These are phyloP conservation scores for Barbarea vulgaris DNA, from an alignment of 345 rosid species.

Conservation along the genomic window DNA sequence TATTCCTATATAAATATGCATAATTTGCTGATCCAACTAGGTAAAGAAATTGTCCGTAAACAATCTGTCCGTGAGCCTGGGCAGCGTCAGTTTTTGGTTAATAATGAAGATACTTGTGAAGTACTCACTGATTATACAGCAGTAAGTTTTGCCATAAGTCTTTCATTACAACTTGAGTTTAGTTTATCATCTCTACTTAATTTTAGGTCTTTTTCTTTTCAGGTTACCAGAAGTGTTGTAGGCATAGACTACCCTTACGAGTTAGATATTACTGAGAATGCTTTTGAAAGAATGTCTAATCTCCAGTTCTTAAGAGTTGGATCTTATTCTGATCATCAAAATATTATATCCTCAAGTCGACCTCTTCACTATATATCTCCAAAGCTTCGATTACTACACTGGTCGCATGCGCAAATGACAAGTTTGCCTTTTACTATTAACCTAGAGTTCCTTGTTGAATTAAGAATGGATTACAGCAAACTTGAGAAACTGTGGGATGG, in stretches of 20 bases:
- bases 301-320: constrained; percentile 15
- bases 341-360: background rate
- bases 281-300: constrained; percentile 24
- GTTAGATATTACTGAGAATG: background rate
- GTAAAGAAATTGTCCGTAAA: constrained; percentile 13
- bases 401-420: background rate
- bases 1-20: constrained; percentile 32
- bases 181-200: background rate
- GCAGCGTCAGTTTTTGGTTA: constrained; percentile 14
- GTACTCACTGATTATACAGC: background rate
- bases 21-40: constrained; percentile 33
- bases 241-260: background rate
- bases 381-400: constrained; percentile 12
- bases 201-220: background rate
- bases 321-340: background rate
- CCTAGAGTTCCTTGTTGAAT: constrained; percentile 13
- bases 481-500: constrained; percentile 32
- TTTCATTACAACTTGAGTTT: background rate
- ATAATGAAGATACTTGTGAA: constrained; percentile 11
- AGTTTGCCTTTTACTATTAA: background rate
- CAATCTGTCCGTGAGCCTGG: constrained; percentile 8
- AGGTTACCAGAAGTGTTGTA: constrained; percentile 22
- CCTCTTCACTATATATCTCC: background rate
- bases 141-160: background rate
- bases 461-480: background rate